Evolutionary conservation across 1,284 basidiomycete genomes (phyloP).

Genomic region (Ceratobasidium sp.): DNA sequence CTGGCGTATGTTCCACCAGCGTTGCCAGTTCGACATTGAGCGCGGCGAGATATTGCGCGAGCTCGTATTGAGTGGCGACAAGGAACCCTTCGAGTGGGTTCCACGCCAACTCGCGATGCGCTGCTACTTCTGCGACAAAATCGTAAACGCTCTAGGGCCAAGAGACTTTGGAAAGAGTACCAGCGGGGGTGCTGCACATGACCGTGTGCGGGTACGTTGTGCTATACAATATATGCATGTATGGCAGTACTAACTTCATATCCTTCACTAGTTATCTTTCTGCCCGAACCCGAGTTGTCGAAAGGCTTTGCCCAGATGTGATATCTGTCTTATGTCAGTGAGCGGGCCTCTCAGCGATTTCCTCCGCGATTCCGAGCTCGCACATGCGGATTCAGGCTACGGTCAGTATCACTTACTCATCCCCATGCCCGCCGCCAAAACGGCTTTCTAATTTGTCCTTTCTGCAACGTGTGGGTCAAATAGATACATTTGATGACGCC

Average conservation of each 20-base stretch:
- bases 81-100: conserved; percentile 68
- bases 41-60: conserved; percentile 67
- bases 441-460: background rate
- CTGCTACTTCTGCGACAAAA: conserved; percentile 82
- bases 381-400: conserved; percentile 59
- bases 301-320: conserved; percentile 78
- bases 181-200: conserved; percentile 11
- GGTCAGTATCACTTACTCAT: conserved; percentile 34
- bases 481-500: conserved; percentile 83
- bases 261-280: conserved; percentile 66
- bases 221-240: too few relatives aligned
- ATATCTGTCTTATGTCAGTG: conserved; percentile 81
- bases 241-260: background rate
- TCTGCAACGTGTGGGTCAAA: conserved; percentile 1
- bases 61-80: conserved; percentile 64
- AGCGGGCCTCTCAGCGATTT: conserved; percentile 70
- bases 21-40: conserved; percentile 83
- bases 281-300: conserved; percentile 80
- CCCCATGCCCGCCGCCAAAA: conserved; percentile 17
- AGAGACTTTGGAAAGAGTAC: conserved; percentile 32
- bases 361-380: conserved; percentile 69
- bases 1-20: conserved; percentile 82
- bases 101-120: conserved; percentile 76
- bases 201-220: conserved; percentile 44
- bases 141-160: conserved; percentile 60